Conservation (phyloP, 805 yeast species). For the Ogataea chonburiensis region DNA sequence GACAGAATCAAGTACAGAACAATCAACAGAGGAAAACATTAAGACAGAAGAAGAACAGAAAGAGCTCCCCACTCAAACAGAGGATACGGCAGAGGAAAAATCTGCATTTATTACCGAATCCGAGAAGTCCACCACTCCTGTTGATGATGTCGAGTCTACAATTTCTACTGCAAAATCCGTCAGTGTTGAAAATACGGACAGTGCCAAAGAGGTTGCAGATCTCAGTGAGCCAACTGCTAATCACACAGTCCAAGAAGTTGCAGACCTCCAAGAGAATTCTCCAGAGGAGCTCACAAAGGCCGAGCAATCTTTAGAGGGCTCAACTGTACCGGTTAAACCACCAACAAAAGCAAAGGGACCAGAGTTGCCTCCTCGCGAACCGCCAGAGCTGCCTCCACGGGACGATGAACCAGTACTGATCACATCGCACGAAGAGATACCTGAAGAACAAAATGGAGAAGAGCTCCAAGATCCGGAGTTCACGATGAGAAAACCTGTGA, state of each 20-base stretch:
- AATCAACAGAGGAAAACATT: neutral
- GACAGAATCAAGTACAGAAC: slow-evolving; percentile 2
- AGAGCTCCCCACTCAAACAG: neutral
- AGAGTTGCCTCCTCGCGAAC: slow-evolving; percentile 7
- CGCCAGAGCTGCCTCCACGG: slow-evolving; percentile 39
- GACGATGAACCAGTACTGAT: slow-evolving; percentile 21
- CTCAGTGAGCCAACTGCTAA: neutral
- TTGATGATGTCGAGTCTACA: slow-evolving; percentile 2
- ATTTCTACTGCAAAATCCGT: slow-evolving; percentile 5
- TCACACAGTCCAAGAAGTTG: neutral
- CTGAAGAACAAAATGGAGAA: slow-evolving; percentile 8
- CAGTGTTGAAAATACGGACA: slow-evolving; percentile 1
- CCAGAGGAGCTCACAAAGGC: too few species aligned
- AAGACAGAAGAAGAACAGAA: neutral
- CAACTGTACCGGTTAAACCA: neutral
- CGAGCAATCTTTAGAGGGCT: too few species aligned
- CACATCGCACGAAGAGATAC: slow-evolving; percentile 9
- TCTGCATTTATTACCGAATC: neutral
- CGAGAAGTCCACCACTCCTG: neutral
- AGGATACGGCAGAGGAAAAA: neutral
- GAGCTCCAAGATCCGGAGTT: slow-evolving; percentile 7
- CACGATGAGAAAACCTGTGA: slow-evolving; percentile 7
- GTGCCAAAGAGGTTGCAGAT: slow-evolving; percentile 1
- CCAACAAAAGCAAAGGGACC: too few species aligned
- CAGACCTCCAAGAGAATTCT: too few species aligned